Evolutionary conservation across 1,284 basidiomycete genomes (phyloP).

Genomic region (Cryptococcus sp.): DNA sequence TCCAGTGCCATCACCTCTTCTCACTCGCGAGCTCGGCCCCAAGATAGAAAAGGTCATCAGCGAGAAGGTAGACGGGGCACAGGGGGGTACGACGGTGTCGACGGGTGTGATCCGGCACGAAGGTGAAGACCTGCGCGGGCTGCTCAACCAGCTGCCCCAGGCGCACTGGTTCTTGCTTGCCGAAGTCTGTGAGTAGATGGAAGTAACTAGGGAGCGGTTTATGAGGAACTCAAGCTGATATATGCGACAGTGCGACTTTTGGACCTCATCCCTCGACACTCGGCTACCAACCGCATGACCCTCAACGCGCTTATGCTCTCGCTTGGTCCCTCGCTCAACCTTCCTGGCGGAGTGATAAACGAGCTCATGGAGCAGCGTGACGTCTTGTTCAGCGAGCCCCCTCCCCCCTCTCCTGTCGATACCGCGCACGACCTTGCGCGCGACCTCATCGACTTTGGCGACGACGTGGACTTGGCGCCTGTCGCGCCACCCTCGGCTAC

Average conservation of each 20-base stretch:
- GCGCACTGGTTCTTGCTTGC: conserved; percentile 50
- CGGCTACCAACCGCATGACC: conserved; percentile 43
- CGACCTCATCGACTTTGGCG: conserved; percentile 41
- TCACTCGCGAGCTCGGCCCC: conserved; percentile 65
- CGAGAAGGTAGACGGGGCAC: conserved; percentile 8
- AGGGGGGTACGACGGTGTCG: too few species aligned
- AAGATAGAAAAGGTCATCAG: conserved; percentile 60
- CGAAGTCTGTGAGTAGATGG: conserved; percentile 35
- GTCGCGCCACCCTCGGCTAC: conserved; percentile 1
- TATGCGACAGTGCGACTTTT: conserved; percentile 32
- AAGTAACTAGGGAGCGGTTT: too few species aligned
- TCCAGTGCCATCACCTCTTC: conserved; percentile 73
- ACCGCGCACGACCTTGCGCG: conserved; percentile 23
- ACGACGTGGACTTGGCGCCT: conserved; percentile 15
- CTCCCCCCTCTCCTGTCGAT: conserved; percentile 17
- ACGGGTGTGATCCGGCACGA: conserved; percentile 7
- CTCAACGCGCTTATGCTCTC: conserved; percentile 44
- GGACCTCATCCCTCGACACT: conserved; percentile 40
- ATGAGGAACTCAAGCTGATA: not conserved
- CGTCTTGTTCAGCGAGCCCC: conserved; percentile 34
- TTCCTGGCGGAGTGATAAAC: conserved; percentile 34
- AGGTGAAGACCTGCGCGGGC: conserved; percentile 20
- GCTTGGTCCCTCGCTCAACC: conserved; percentile 43
- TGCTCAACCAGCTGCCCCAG: conserved; percentile 37
- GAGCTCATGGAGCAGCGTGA: conserved; percentile 34